These are phyloP conservation scores for Rhodotorula taiwanensis DNA, from an alignment of 768 basidiomycete genomes.

Conservation along the genomic window DNA sequence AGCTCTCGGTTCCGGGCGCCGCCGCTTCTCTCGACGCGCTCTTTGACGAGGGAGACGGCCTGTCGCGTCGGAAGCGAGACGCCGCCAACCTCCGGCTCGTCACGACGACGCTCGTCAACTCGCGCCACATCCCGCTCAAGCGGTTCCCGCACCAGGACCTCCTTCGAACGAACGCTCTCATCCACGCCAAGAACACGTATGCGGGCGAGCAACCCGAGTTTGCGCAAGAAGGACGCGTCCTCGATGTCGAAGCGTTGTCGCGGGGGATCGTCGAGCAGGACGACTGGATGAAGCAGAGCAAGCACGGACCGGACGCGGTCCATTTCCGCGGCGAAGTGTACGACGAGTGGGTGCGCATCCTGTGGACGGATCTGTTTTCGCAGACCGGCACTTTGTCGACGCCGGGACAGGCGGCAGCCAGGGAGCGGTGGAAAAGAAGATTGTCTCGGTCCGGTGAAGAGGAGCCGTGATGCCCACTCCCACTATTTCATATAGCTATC, in stretches of 20 bases:
- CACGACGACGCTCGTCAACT: constrained; percentile 30
- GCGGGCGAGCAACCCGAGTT: constrained; percentile 7
- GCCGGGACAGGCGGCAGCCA: not conserved
- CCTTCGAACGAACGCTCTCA: constrained; percentile 27
- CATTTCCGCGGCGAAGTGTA: constrained; percentile 31
- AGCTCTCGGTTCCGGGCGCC: constrained; percentile 14
- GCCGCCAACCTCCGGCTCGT: constrained; percentile 19
- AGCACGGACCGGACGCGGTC: constrained; percentile 25
- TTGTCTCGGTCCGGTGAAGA: no score
- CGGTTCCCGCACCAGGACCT: constrained; percentile 36
- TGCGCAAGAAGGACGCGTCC: not conserved
- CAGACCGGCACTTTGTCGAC: not conserved
- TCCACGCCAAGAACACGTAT: constrained; percentile 17
- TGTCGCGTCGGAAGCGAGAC: constrained; percentile 11
- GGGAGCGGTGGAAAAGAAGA: not conserved
- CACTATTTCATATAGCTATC: no score
- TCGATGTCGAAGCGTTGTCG: constrained; percentile 27
- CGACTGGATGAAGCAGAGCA: constrained; percentile 25
- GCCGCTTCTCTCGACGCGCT: constrained; percentile 20
- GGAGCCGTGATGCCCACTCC: no score
- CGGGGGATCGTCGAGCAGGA: constrained; percentile 16
- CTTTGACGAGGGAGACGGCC: not conserved
- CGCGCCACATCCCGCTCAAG: constrained; percentile 30
- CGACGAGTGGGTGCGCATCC: constrained; percentile 28
- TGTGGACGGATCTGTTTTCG: constrained; percentile 30